These are phyloP conservation scores for Houttuynia cordata DNA, from an alignment of 164 flowering plant species.

Conservation along the genomic window DNA sequence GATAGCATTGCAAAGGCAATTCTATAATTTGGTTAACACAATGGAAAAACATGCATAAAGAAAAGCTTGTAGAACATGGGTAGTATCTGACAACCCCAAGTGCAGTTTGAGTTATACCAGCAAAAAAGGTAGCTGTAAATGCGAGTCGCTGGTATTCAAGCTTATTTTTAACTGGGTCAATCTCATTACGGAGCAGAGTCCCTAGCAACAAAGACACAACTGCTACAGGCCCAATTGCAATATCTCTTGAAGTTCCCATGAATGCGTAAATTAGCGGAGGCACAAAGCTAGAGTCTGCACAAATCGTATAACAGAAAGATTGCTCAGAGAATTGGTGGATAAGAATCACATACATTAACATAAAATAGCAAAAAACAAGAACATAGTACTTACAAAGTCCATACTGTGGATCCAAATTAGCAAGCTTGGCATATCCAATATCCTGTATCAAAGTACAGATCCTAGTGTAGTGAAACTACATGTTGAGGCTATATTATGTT, in stretches of 20 bases:
- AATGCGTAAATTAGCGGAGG: constrained; percentile 84
- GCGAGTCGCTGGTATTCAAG: constrained; percentile 60
- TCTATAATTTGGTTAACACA: too few relatives aligned
- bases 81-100: constrained; percentile 76
- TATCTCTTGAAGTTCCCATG: constrained; percentile 99
- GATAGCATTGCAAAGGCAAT: too few relatives aligned
- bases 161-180: constrained; percentile 35
- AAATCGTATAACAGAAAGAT: constrained; percentile 1
- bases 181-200: constrained; percentile 54
- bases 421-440: constrained; percentile 67
- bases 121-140: constrained; percentile 92
- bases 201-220: constrained; percentile 87
- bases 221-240: constrained; percentile 95
- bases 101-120: constrained; percentile 73
- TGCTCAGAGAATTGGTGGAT: too few relatives aligned
- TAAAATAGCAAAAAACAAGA: too few relatives aligned
- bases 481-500: neutral
- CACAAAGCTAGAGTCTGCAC: constrained; percentile 86
- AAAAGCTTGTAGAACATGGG: too few relatives aligned
- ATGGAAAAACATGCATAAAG: too few relatives aligned
- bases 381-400: constrained; percentile 50
- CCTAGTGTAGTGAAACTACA: neutral
- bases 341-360: neutral
- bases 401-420: constrained; percentile 45
- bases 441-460: constrained; percentile 28